Evolutionary conservation across 208 protist genomes (phyloP).

Genomic region (Acanthamoeba lenticulata): DNA sequence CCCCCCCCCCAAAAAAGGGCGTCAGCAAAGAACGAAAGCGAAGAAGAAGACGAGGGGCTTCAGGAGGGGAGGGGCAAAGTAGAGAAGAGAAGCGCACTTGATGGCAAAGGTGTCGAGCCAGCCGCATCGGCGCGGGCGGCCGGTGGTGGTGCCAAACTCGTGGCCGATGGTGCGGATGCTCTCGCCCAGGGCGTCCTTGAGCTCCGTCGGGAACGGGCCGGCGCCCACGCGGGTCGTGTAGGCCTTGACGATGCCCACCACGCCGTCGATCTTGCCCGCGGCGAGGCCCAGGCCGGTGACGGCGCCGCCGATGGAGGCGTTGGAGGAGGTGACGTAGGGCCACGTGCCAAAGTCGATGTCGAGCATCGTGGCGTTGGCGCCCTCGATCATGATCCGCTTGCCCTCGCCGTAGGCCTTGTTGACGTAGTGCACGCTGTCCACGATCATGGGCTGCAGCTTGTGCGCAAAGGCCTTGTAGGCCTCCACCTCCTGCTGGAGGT

Average conservation of each 20-base stretch:
- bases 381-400: slow-evolving; percentile 68
- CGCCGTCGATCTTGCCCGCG: slow-evolving; percentile 77
- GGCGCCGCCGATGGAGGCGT: slow-evolving; percentile 77
- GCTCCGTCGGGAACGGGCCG: slow-evolving; percentile 83
- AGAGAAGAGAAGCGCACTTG: no score
- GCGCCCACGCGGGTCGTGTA: slow-evolving; percentile 88
- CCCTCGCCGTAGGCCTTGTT: slow-evolving; percentile 73
- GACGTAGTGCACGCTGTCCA: slow-evolving; percentile 80
- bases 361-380: slow-evolving; percentile 88
- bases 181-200: slow-evolving; percentile 69
- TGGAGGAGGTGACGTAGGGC: slow-evolving; percentile 89
- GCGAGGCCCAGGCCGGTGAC: slow-evolving; percentile 83
- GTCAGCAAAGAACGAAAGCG: no score
- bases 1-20: no score
- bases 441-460: slow-evolving; percentile 71
- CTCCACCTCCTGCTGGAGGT: slow-evolving; percentile 82
- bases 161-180: slow-evolving; percentile 75
- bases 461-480: slow-evolving; percentile 73
- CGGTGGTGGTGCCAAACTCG: slow-evolving; percentile 89
- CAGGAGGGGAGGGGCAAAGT: no score
- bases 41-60: no score
- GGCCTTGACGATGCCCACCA: slow-evolving; percentile 89
- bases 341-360: slow-evolving; percentile 91
- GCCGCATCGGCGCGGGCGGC: slow-evolving; percentile 84
- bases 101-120: slow-evolving; percentile 87